Conservation (phyloP, 2,329 filamentous ascomycete species). For the Trichoderma arundinaceum region DNA sequence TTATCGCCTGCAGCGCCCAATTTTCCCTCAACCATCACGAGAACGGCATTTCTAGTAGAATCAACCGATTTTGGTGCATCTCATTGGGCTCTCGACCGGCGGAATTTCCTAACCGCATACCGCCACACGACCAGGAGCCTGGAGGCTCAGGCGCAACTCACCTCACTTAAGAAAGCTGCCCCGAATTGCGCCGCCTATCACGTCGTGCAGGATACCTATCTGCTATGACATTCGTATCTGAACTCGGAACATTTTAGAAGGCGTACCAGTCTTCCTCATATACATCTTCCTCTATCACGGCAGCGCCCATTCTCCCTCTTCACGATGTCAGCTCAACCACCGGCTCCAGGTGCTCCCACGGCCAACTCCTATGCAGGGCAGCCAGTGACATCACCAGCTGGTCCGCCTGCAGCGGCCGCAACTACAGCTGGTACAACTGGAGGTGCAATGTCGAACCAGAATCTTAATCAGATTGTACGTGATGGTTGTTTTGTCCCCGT, state of each 20-base stretch:
- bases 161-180: neutral
- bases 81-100: no score
- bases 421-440: slow-evolving; percentile 39
- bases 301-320: neutral
- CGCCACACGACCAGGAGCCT: slow-evolving; percentile 2
- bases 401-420: slow-evolving; percentile 42
- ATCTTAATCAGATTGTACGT: slow-evolving; percentile 94
- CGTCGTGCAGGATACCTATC: neutral
- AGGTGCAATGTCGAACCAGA: slow-evolving; percentile 75
- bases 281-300: neutral
- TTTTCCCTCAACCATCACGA: neutral
- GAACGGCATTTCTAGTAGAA: neutral
- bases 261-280: neutral
- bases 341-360: slow-evolving; percentile 41
- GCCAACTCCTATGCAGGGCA: slow-evolving; percentile 43
- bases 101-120: neutral
- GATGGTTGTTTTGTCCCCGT: slow-evolving; percentile 35
- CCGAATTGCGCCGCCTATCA: neutral
- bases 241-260: neutral
- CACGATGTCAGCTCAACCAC: slow-evolving; percentile 46
- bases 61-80: neutral
- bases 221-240: neutral
- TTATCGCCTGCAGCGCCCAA: neutral
- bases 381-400: slow-evolving; percentile 44
- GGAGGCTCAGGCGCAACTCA: neutral